Evolutionary conservation across 1,284 basidiomycete genomes (phyloP).

Genomic region (Takashimella koratensis): DNA sequence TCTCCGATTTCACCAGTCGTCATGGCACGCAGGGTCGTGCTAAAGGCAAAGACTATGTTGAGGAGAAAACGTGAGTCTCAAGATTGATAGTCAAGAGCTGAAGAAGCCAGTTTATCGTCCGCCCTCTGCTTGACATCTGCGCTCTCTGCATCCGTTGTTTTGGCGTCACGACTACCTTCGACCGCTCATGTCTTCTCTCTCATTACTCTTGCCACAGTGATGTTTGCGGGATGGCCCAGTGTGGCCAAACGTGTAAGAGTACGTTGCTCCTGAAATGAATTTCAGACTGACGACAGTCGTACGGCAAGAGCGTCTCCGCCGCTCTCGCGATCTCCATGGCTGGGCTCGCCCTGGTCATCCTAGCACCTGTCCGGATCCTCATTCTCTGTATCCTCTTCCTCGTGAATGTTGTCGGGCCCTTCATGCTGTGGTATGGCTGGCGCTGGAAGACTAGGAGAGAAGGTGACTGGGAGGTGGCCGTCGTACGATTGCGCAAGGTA

Average conservation of each 20-base stretch:
- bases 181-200: slow-evolving; percentile 87
- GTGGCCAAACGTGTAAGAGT: slow-evolving; percentile 76
- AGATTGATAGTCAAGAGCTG: not conserved
- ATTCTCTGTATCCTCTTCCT: slow-evolving; percentile 23
- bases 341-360: slow-evolving; percentile 19
- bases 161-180: slow-evolving; percentile 81
- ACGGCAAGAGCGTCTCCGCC: slow-evolving; percentile 31
- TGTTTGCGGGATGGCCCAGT: slow-evolving; percentile 81
- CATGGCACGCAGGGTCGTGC: slow-evolving; percentile 26
- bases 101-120: slow-evolving; percentile 64
- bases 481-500: slow-evolving; percentile 29
- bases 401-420: slow-evolving; percentile 37
- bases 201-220: slow-evolving; percentile 76
- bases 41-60: slow-evolving; percentile 10
- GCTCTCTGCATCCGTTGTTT: slow-evolving; percentile 86
- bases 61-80: slow-evolving; percentile 34
- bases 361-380: slow-evolving; percentile 25
- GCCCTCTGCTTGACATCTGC: slow-evolving; percentile 93
- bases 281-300: slow-evolving; percentile 20
- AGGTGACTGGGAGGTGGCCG: slow-evolving; percentile 43
- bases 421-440: slow-evolving; percentile 42
- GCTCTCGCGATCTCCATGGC: slow-evolving; percentile 32
- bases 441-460: slow-evolving; percentile 40
- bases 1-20: slow-evolving; percentile 62
- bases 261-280: slow-evolving; percentile 23